Base-by-base conservation (phyloP, 2,329 filamentous ascomycete genomes). In the Arthrobotrys iridis region DNA sequence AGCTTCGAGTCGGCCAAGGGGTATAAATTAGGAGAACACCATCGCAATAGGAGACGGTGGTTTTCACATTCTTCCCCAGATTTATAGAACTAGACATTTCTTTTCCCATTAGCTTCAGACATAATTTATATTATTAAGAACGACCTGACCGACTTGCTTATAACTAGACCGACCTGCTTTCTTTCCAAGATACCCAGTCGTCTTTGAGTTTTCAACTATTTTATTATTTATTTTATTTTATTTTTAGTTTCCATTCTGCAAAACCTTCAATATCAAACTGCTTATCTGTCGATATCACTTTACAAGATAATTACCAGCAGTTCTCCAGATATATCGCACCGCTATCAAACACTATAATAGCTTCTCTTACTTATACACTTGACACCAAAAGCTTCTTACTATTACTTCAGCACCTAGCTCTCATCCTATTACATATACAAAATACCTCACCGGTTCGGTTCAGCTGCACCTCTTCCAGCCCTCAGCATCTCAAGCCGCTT, bases 401-500 rank as follows among this genome's bases (percentile, higher is more conserved):
- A n/a, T n/a, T n/a, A n/a, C n/a, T n/a, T n/a, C n/a, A n/a, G n/a
- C n/a, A n/a, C n/a, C n/a, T n/a, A n/a, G n/a, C n/a, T n/a, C n/a
- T n/a, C n/a, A n/a, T n/a, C n/a, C n/a, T n/a, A n/a, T n/a, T n/a
- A n/a, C n/a, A n/a, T n/a, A n/a, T n/a, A n/a, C n/a, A n/a, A 55
- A 55, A 55, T 55, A 55, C 50, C 50, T 55, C 50, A 55, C 30
- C 18, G n/a, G n/a, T n/a, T n/a, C n/a, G n/a, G n/a, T 62, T 41
- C 15, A 40, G 58, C 40, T n/a, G 40, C 40, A 57, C 24, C 46
- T 37, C 18, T 20, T 4, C 40, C 40, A 43, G 28, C 33, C 40
- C 41, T 68, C 64, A 52, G 64, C 41, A 59, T 24, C 41, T 45
- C 30, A 33, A 60, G 35, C 64, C 64, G 64, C 20, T 43, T 30